phyloP scores from a whole-genome alignment of 768 basidiomycete genomes.

The Russula brevipes region DNA sequence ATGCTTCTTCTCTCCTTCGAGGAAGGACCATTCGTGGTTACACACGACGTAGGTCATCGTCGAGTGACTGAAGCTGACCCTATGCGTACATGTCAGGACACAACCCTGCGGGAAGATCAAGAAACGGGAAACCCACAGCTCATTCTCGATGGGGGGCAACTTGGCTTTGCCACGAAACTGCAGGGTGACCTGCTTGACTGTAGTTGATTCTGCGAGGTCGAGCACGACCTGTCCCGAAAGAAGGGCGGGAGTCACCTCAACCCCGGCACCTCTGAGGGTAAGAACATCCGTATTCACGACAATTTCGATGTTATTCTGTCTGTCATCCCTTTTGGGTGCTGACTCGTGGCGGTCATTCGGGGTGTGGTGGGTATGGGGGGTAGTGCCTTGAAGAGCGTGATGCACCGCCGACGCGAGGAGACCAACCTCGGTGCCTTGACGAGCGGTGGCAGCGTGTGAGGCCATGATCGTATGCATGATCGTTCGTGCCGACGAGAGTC shows the following conservation, averaged over 20 bases:
- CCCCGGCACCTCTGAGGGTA: slow-evolving; percentile 70
- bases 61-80: slow-evolving; percentile 42
- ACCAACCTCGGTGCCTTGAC: slow-evolving; percentile 7
- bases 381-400: slow-evolving; percentile 8
- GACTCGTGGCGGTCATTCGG: not conserved
- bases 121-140: slow-evolving; percentile 47
- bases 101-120: not conserved
- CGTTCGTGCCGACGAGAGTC: not conserved
- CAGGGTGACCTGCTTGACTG: slow-evolving; percentile 79
- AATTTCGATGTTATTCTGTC: slow-evolving; percentile 64
- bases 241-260: slow-evolving; percentile 75
- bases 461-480: too few relatives aligned
- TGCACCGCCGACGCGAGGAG: slow-evolving; percentile 17
- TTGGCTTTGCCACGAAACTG: slow-evolving; percentile 80
- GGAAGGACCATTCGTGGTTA: slow-evolving; percentile 89
- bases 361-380: not conserved
- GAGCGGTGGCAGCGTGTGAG: not conserved
- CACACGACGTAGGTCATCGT: slow-evolving; percentile 59
- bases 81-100: slow-evolving; percentile 26
- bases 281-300: slow-evolving; percentile 65
- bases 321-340: slow-evolving; percentile 38
- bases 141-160: slow-evolving; percentile 52
- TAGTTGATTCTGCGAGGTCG: slow-evolving; percentile 73
- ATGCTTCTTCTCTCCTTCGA: slow-evolving; percentile 74
- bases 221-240: slow-evolving; percentile 81